Evolutionary conservation across 31 red algal genomes (phyloP).

Genomic region (Odonthalia washingtoniensis): DNA sequence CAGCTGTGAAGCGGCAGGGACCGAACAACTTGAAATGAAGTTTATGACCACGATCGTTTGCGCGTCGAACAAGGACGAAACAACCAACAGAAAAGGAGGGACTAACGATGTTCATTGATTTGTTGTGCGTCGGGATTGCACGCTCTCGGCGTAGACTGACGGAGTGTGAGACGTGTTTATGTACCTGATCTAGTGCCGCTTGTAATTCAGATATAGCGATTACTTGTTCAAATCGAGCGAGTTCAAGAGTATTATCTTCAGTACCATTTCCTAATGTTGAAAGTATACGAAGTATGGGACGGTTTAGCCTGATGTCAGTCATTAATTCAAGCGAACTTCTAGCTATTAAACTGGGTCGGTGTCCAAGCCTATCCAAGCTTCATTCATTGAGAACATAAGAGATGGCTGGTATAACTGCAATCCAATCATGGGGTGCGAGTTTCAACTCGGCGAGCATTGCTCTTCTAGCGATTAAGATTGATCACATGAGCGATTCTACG

Average conservation of each 20-base stretch:
- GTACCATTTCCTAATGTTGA: not conserved
- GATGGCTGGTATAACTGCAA: conserved; percentile 27
- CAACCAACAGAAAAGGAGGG: conserved; percentile 13
- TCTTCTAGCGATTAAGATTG: not conserved
- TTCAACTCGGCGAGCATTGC: conserved; percentile 53
- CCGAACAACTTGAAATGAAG: conserved; percentile 20
- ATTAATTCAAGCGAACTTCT: conserved; percentile 30
- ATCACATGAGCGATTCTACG: too few relatives aligned
- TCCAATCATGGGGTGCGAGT: conserved; percentile 44
- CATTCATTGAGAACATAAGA: conserved; percentile 40
- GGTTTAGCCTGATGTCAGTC: conserved; percentile 10
- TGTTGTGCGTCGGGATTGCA: not conserved
- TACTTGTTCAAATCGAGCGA: conserved; percentile 14
- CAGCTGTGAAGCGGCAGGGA: conserved; percentile 16
- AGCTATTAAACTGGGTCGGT: too few relatives aligned
- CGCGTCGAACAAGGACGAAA: conserved; percentile 29
- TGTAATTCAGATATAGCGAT: not conserved
- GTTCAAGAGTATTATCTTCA: not conserved
- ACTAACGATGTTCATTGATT: conserved; percentile 21
- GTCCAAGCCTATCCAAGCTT: conserved; percentile 37
- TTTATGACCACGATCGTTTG: conserved; percentile 26
- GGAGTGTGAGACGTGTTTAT: conserved; percentile 5
- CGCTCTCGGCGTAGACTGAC: not conserved
- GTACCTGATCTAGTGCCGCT: conserved; percentile 10
- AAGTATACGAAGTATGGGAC: conserved; percentile 3